These are phyloP conservation scores for Candida montana DNA, from an alignment of 805 yeast species.

Conservation along the genomic window DNA sequence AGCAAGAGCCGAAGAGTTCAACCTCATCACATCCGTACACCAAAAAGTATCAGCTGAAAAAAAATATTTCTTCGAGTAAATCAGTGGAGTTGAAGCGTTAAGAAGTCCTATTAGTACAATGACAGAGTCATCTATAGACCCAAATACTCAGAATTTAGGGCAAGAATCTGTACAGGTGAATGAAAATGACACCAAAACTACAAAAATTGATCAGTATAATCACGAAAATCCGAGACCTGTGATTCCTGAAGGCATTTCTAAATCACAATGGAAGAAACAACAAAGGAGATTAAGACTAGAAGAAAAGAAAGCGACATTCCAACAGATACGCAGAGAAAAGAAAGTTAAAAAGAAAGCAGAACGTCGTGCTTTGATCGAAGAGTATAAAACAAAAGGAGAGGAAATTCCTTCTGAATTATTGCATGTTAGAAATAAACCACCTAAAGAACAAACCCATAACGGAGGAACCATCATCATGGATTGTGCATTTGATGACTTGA, in stretches of 20 bases:
- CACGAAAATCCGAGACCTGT: conserved; percentile 15
- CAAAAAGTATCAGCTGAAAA: neutral
- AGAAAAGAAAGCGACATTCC: conserved; percentile 56
- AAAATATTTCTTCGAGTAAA: neutral
- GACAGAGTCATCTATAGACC: neutral
- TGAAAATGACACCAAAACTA: neutral
- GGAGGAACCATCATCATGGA: conserved; percentile 65
- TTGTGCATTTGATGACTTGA: conserved; percentile 85
- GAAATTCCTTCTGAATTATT: conserved; percentile 34
- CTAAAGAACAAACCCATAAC: conserved; percentile 40
- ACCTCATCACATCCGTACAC: neutral
- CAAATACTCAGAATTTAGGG: neutral
- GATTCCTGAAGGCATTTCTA: conserved; percentile 84
- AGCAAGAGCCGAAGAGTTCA: no score
- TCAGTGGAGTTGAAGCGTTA: neutral
- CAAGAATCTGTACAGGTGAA: neutral
- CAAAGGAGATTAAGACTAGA: conserved; percentile 57
- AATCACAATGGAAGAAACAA: conserved; percentile 74
- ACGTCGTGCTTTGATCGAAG: conserved; percentile 34
- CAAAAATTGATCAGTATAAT: conserved; percentile 3
- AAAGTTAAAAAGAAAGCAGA: conserved; percentile 39
- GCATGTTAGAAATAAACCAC: conserved; percentile 30
- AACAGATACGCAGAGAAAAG: conserved; percentile 48
- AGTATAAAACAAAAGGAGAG: conserved; percentile 33
- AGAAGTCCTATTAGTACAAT: neutral